These are phyloP conservation scores for Pseudotulostoma volvatum DNA, from an alignment of 495 filamentous ascomycete species.

Conservation along the genomic window DNA sequence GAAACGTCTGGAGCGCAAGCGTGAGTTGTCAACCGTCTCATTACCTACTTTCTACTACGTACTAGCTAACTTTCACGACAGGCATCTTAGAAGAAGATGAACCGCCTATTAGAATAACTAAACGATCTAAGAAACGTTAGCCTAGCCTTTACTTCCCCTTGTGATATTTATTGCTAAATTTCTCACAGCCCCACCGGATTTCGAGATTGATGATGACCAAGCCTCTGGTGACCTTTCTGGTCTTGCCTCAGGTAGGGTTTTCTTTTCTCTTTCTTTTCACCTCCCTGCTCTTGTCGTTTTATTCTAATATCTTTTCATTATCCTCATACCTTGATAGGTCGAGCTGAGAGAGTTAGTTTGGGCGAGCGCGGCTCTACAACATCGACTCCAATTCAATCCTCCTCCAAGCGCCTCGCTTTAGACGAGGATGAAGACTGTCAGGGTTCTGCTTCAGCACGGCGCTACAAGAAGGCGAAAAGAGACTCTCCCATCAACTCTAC, in stretches of 20 bases:
- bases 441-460: slow-evolving; percentile 20
- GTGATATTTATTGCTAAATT: neutral
- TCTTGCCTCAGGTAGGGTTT: slow-evolving; percentile 7
- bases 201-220: slow-evolving; percentile 23
- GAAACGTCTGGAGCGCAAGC: slow-evolving; percentile 72
- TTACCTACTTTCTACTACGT: too few species aligned
- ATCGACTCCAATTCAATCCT: slow-evolving; percentile 27
- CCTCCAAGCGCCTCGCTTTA: slow-evolving; percentile 16
- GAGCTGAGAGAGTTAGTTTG: slow-evolving; percentile 9
- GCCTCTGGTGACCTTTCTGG: slow-evolving; percentile 19
- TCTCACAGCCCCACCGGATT: slow-evolving; percentile 11
- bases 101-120: slow-evolving; percentile 36
- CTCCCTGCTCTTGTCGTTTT: too few species aligned
- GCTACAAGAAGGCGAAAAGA: slow-evolving; percentile 21
- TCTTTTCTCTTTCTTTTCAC: neutral
- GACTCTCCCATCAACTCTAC: slow-evolving; percentile 23
- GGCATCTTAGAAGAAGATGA: slow-evolving; percentile 50
- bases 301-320: neutral
- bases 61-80: too few species aligned
- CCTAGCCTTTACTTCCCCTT: neutral
- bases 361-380: slow-evolving; percentile 19
- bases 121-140: slow-evolving; percentile 40
- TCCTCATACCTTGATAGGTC: slow-evolving; percentile 2
- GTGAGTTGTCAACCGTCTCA: slow-evolving; percentile 30
- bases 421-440: slow-evolving; percentile 23